Evolutionary conservation across 1,139 yeast species (phyloP).

Genomic region (Suhomyces panamericanus): DNA sequence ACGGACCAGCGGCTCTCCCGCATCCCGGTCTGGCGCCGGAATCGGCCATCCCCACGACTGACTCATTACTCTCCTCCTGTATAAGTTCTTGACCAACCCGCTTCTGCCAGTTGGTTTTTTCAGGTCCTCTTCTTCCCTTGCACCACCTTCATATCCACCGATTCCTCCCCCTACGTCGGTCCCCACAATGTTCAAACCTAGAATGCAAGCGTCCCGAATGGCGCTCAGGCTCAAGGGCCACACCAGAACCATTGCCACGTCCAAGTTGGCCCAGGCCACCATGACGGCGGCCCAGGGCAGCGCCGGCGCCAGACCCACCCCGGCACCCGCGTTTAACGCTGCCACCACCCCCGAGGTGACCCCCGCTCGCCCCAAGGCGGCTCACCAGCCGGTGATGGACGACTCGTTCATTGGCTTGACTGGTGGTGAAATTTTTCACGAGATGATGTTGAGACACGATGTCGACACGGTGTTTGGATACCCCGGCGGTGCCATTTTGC

Average conservation of each 20-base stretch:
- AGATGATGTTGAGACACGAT: slow-evolving; percentile 95
- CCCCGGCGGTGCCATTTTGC: slow-evolving; percentile 98
- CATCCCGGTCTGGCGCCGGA: slow-evolving; percentile 7
- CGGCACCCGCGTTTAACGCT: slow-evolving; percentile 27
- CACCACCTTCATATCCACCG: neutral
- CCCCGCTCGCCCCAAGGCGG: slow-evolving; percentile 19
- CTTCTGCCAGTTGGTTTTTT: slow-evolving; percentile 8
- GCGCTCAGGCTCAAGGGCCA: slow-evolving; percentile 12
- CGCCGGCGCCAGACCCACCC: slow-evolving; percentile 28
- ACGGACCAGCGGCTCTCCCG: slow-evolving; percentile 9
- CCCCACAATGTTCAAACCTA: slow-evolving; percentile 10
- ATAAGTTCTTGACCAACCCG: slow-evolving; percentile 5
- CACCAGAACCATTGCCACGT: slow-evolving; percentile 34
- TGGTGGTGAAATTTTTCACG: slow-evolving; percentile 97
- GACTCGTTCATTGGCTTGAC: slow-evolving; percentile 90
- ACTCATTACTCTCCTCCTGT: slow-evolving; percentile 6
- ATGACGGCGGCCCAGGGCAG: slow-evolving; percentile 25
- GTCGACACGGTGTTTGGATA: slow-evolving; percentile 95
- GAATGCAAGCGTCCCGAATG: slow-evolving; percentile 12
- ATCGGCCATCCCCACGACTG: slow-evolving; percentile 13
- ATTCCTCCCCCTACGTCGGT: neutral
- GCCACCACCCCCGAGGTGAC: slow-evolving; percentile 3
- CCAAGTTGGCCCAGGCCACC: slow-evolving; percentile 37
- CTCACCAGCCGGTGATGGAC: slow-evolving; percentile 51
- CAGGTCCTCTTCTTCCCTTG: neutral